Conservation (phyloP, 352 stramenopile species). For the Phytophthora uliginosa region DNA sequence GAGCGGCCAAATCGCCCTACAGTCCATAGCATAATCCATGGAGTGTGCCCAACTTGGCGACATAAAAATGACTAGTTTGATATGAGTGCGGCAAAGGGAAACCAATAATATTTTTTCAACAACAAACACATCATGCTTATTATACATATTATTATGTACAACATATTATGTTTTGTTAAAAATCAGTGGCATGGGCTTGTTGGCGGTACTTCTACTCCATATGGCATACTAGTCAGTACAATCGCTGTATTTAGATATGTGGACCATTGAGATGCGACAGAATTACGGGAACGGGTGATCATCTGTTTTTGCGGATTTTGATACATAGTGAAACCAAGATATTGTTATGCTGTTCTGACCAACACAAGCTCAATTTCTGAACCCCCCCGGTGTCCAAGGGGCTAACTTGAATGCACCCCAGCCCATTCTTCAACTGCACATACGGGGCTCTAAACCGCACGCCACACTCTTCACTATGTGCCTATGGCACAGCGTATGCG, state of each 20-base stretch:
- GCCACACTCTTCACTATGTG: too few species aligned
- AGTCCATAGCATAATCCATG: background rate
- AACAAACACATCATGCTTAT: too few species aligned
- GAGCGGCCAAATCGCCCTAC: background rate
- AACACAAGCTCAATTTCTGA: conserved; percentile 3
- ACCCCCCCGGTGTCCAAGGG: conserved; percentile 7
- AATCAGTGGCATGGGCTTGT: background rate
- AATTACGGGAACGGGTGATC: background rate
- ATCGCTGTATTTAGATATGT: background rate
- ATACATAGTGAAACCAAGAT: too few species aligned
- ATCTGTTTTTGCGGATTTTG: too few species aligned
- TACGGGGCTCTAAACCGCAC: too few species aligned
- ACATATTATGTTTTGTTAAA: too few species aligned
- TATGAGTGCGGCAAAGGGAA: background rate
- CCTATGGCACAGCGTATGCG: too few species aligned
- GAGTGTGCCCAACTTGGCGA: background rate
- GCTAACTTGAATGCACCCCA: too few species aligned
- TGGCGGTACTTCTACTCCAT: background rate
- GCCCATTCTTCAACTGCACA: too few species aligned
- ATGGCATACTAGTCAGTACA: background rate
- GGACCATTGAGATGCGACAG: background rate
- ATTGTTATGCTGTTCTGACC: conserved; percentile 12
- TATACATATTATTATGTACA: too few species aligned
- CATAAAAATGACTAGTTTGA: background rate
- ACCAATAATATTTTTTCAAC: background rate